A percentile compares a stretch with the other conserved stretches of the same genome.
phyloP scores from a whole-genome alignment of 805 yeast genomes.

The Ogataea degrootiae region DNA sequence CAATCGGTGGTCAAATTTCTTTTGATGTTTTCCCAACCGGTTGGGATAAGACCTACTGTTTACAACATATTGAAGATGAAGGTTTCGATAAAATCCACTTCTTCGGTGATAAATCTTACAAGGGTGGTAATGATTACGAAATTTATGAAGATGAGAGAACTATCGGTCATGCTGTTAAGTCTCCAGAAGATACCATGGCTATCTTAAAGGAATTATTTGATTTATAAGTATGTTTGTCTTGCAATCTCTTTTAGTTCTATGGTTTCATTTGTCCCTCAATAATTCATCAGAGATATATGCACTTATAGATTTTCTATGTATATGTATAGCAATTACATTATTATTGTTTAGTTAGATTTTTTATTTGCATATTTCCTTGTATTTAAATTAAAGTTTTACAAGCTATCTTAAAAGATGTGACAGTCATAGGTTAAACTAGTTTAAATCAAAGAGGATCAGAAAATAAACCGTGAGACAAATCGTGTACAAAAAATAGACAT shows the following conservation, averaged over 20 bases:
- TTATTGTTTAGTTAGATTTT: no score
- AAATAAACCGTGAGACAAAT: no score
- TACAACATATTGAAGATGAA: constrained; percentile 85
- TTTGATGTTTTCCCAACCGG: constrained; percentile 99
- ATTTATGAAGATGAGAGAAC: constrained; percentile 90
- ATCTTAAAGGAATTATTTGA: constrained; percentile 80
- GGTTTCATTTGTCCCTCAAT: neutral
- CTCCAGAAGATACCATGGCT: constrained; percentile 84
- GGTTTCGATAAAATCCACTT: constrained; percentile 87
- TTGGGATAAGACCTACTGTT: constrained; percentile 99
- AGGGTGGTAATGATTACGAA: constrained; percentile 99
- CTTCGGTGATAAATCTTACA: constrained; percentile 96
- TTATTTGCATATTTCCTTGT: no score
- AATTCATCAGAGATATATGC: neutral
- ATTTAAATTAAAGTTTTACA: no score
- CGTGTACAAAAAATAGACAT: no score
- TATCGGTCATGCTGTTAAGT: constrained; percentile 87
- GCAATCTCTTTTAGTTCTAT: neutral
- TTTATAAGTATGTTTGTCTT: constrained; percentile 28
- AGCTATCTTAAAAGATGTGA: no score
- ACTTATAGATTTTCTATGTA: no score
- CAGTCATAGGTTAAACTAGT: no score
- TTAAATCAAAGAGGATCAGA: no score
- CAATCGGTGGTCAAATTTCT: constrained; percentile 99
- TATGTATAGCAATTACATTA: neutral